A percentile compares a stretch with the other conserved stretches of the same genome.
Evolutionary conservation across 1,284 basidiomycete species (phyloP).

Genomic region (Ustanciosporium gigantosporum): DNA sequence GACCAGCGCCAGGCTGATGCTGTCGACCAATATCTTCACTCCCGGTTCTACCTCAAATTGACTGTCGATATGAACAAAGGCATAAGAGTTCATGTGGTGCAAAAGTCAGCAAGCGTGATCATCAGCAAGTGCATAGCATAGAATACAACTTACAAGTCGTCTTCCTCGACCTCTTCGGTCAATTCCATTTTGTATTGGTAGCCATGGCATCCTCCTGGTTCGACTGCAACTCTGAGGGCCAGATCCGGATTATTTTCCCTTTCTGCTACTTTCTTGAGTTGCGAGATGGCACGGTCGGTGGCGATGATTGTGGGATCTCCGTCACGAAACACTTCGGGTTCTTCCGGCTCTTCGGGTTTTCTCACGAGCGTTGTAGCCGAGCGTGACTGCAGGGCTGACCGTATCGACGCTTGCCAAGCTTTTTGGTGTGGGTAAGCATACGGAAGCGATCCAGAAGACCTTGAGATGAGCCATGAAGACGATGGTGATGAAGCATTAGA

Average conservation of each 20-base stretch:
- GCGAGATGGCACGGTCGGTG: slow-evolving; percentile 52
- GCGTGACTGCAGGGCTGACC: slow-evolving; percentile 3
- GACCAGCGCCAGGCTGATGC: slow-evolving; percentile 75
- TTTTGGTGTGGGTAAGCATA: too few species aligned
- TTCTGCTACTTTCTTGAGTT: slow-evolving; percentile 49
- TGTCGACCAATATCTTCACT: slow-evolving; percentile 71
- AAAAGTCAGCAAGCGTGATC: neutral
- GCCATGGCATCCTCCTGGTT: slow-evolving; percentile 88
- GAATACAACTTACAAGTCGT: slow-evolving; percentile 72
- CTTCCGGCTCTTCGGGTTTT: slow-evolving; percentile 52
- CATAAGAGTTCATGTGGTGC: neutral
- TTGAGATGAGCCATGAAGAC: neutral
- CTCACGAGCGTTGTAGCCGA: slow-evolving; percentile 10
- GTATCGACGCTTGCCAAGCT: too few species aligned
- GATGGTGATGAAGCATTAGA: too few species aligned
- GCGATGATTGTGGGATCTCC: slow-evolving; percentile 44
- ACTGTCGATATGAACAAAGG: slow-evolving; percentile 67
- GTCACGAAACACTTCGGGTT: slow-evolving; percentile 41
- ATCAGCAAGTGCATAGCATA: neutral
- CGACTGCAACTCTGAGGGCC: slow-evolving; percentile 76
- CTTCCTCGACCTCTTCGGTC: slow-evolving; percentile 65
- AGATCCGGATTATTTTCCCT: slow-evolving; percentile 69
- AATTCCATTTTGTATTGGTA: slow-evolving; percentile 89
- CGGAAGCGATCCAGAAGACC: too few species aligned
- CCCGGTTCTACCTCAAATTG: slow-evolving; percentile 67